phyloP scores from a whole-genome alignment of 148 eudicot genomes.

The Chenopodium suecicum region DNA sequence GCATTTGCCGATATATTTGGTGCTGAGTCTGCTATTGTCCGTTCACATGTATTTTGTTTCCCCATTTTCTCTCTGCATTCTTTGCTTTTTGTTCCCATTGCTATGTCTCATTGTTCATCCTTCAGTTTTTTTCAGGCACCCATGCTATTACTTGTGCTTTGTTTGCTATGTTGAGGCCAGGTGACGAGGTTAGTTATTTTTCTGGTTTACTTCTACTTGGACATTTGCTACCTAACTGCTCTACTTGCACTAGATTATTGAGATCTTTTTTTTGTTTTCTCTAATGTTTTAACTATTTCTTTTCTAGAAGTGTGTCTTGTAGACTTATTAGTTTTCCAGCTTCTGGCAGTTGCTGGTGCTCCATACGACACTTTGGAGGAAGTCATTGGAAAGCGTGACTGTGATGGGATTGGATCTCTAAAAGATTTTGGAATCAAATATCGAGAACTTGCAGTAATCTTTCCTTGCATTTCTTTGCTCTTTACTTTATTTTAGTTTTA shows the following conservation, averaged over 20 bases:
- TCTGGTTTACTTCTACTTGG: constrained; percentile 2
- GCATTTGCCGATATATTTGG: constrained; percentile 92
- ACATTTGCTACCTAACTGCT: background rate
- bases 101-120: constrained; percentile 14
- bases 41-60: constrained; percentile 62
- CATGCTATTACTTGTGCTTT: constrained; percentile 98
- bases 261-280: background rate
- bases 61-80: background rate
- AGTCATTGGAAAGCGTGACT: constrained; percentile 92
- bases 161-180: constrained; percentile 93
- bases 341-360: constrained; percentile 96
- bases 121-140: constrained; percentile 98
- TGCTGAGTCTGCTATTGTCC: constrained; percentile 94
- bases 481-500: background rate
- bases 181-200: constrained; percentile 66
- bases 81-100: background rate
- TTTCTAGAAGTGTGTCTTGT: background rate
- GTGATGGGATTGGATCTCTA: constrained; percentile 74
- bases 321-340: constrained; percentile 52
- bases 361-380: constrained; percentile 97
- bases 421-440: constrained; percentile 83
- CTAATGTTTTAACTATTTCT: background rate
- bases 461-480: constrained; percentile 1
- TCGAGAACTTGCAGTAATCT: constrained; percentile 74
- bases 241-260: background rate